phyloP scores from a whole-genome alignment of 768 basidiomycete genomes.

The Mycena polygramma region DNA sequence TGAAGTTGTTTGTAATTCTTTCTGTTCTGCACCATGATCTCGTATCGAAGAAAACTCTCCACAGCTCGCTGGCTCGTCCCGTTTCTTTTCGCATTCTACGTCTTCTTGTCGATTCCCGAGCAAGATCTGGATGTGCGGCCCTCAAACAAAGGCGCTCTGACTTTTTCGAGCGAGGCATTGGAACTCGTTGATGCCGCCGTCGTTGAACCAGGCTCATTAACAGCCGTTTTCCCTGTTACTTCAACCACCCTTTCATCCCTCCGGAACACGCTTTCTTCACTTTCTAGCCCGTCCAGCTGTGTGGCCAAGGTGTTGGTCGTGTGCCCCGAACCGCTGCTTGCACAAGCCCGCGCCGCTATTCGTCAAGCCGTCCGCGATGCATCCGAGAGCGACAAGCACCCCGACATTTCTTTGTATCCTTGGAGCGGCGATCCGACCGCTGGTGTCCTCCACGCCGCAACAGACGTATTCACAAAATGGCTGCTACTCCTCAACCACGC shows the following conservation, averaged over 20 bases:
- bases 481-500: slow-evolving; percentile 64
- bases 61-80: slow-evolving; percentile 28
- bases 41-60: slow-evolving; percentile 16
- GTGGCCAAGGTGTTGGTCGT: slow-evolving; percentile 63
- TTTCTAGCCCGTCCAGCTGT: slow-evolving; percentile 51
- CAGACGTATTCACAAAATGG: slow-evolving; percentile 61
- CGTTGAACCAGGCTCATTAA: slow-evolving; percentile 50
- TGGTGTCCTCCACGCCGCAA: slow-evolving; percentile 52
- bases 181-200: background rate
- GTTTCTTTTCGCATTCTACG: slow-evolving; percentile 30
- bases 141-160: background rate
- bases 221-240: slow-evolving; percentile 64
- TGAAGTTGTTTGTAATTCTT: slow-evolving; percentile 28
- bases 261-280: slow-evolving; percentile 50
- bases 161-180: slow-evolving; percentile 6
- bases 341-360: slow-evolving; percentile 52
- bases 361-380: slow-evolving; percentile 45
- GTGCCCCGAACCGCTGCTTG: slow-evolving; percentile 54
- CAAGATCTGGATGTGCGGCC: slow-evolving; percentile 1
- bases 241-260: slow-evolving; percentile 49
- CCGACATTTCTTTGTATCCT: slow-evolving; percentile 58
- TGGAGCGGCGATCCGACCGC: slow-evolving; percentile 42
- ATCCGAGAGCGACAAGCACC: slow-evolving; percentile 46
- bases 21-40: slow-evolving; percentile 31
- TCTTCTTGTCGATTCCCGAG: slow-evolving; percentile 16